Percentiles rank a stretch among this genome's conserved stretches.
These are phyloP conservation scores for Pleurotus cornucopiae DNA, from an alignment of 768 basidiomycete genomes.

Conservation along the genomic window DNA sequence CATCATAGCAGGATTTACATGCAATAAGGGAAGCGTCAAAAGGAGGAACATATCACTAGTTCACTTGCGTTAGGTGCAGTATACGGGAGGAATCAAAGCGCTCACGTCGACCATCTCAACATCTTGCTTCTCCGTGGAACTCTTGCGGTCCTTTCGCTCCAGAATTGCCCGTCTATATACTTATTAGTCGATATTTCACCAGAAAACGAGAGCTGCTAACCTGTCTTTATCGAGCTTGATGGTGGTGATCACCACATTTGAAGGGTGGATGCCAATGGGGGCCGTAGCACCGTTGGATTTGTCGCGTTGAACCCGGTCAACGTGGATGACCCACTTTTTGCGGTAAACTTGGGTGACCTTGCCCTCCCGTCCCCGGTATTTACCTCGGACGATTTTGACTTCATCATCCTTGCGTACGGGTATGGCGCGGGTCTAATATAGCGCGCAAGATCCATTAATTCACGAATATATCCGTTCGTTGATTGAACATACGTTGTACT, in stretches of 20 bases:
- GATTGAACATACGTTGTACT: conserved; percentile 73
- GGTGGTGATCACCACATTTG: conserved; percentile 91
- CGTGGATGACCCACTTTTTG: conserved; percentile 98
- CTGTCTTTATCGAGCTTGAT: conserved; percentile 93
- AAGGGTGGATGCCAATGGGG: conserved; percentile 93
- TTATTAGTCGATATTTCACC: neutral
- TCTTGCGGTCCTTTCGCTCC: conserved; percentile 82
- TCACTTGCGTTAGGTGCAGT: conserved; percentile 28
- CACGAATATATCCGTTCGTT: neutral
- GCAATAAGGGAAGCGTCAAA: conserved; percentile 19
- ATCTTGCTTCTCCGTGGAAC: conserved; percentile 45
- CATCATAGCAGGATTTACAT: conserved; percentile 40
- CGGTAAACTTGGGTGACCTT: conserved; percentile 98
- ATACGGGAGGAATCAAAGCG: conserved; percentile 15
- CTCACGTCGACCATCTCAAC: conserved; percentile 81
- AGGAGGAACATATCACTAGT: conserved; percentile 16
- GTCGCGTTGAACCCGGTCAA: conserved; percentile 96
- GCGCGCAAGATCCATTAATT: neutral
- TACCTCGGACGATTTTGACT: conserved; percentile 93
- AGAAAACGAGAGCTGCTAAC: conserved; percentile 28
- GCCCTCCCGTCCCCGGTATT: conserved; percentile 98
- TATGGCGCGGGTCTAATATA: conserved; percentile 73
- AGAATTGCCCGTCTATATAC: conserved; percentile 70
- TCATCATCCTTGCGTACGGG: conserved; percentile 98
- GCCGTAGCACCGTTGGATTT: conserved; percentile 94